Evolutionary conservation across 2,329 filamentous ascomycete genomes (phyloP), one percentile per base, ranked within the genome.

Genomic region (Hypoxylon sp.): DNA sequence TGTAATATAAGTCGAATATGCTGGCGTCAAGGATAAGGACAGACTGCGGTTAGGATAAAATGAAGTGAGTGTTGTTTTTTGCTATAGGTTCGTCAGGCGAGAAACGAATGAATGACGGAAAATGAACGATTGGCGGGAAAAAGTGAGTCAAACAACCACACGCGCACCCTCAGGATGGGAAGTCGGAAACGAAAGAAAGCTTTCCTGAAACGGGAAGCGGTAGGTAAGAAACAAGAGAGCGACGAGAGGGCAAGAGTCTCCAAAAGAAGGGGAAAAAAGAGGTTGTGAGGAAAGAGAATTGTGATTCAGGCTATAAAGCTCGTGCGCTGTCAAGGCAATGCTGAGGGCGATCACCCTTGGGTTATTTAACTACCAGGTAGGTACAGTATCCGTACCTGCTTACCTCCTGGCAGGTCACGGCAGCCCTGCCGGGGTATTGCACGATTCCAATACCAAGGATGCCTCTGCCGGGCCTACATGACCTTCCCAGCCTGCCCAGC

Each of bases 281-380:
- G 5, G 2, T 15, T 59, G 54, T 45, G 38, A 42, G 48, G 46
- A 56, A 55, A 55, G 46, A 43, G 48, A 26, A 24, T 42, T n/a
- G 47, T 46, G 18, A 37, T 50, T 58, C 48, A 55, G 54, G 38
- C 26, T 50, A 51, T 52, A 35, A 29, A 40, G 38, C 50, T 55
- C 58, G 45, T 57, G 43, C 51, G 29, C 51, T 26, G 41, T 56
- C 51, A 18, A 43, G 51, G 45, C 27, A 60, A 54, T 41, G 47
- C 41, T 35, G 24, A 58, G 53, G 61, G 61, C 58, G 54, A 58
- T 61, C 54, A 55, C 50, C 48, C 58, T 56, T 54, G 11, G n/a
- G 48, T 57, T 63, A 63, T 61, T 61, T 61, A 53, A 63, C 58
- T 21, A 49, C 35, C 26, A 49, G 48, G 49, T 48, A n/a, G n/a